A percentile compares a stretch with the other conserved stretches of the same genome.
phyloP scores from a whole-genome alignment of 1,284 basidiomycete genomes.

The Marasmius sp. region DNA sequence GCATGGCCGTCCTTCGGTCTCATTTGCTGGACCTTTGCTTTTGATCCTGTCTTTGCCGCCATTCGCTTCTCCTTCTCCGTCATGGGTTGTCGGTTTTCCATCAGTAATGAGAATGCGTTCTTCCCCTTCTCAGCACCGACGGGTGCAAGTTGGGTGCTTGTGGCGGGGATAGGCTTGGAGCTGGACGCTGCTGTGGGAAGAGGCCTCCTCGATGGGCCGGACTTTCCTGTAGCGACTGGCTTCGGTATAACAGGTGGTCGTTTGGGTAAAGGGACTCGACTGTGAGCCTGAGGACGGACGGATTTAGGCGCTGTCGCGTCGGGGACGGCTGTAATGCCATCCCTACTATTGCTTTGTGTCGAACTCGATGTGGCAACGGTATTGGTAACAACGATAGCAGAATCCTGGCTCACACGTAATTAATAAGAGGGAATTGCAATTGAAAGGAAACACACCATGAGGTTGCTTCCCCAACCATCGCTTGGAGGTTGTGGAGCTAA shows the following conservation, averaged over 20 bases:
- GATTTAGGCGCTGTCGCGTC: not conserved
- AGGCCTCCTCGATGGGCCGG: slow-evolving; percentile 11
- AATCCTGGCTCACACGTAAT: no score
- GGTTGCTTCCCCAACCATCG: no score
- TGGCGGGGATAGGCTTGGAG: not conserved
- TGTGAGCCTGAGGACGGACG: not conserved
- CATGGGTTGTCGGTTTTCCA: not conserved
- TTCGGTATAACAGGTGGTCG: no score
- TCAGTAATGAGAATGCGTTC: not conserved
- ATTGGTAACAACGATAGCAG: not conserved
- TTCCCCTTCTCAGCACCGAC: not conserved
- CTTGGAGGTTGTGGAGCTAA: no score
- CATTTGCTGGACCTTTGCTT: not conserved
- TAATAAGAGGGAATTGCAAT: no score
- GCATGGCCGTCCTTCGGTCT: not conserved
- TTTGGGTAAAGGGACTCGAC: not conserved
- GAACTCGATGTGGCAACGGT: not conserved
- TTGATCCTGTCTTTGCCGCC: not conserved
- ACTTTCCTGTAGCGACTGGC: slow-evolving; percentile 10
- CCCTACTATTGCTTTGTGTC: not conserved
- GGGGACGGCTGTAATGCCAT: not conserved
- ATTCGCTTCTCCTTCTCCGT: not conserved
- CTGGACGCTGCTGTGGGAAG: not conserved
- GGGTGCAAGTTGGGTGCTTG: not conserved
- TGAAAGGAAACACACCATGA: not conserved